A percentile compares a stretch with the other conserved stretches of the same genome.
These are phyloP conservation scores for Helicocarpus griseus DNA, from an alignment of 2,329 filamentous ascomycete genomes.

Conservation along the genomic window DNA sequence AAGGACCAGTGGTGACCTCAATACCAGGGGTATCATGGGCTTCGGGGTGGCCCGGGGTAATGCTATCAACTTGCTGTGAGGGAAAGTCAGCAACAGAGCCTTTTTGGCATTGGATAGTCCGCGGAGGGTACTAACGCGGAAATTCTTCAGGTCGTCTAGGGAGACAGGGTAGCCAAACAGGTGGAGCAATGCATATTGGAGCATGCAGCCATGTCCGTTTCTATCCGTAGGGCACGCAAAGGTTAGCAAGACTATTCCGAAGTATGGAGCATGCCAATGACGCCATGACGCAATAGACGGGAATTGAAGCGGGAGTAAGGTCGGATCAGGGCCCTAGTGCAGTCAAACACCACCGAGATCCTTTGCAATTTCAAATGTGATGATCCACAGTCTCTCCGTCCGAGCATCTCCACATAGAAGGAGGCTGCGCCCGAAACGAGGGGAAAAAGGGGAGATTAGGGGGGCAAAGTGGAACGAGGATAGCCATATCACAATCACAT, in stretches of 20 bases:
- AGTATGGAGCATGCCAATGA: not conserved
- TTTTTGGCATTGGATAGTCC: not conserved
- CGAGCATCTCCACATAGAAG: not conserved
- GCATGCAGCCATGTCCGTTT: slow-evolving; percentile 98
- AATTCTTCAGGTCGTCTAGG: slow-evolving; percentile 88
- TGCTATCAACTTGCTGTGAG: slow-evolving; percentile 60
- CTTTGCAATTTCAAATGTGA: not conserved
- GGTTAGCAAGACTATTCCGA: not conserved
- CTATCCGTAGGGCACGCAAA: slow-evolving; percentile 36
- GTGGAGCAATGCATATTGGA: slow-evolving; percentile 96
- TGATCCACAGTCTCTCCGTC: not conserved
- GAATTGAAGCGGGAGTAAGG: not conserved
- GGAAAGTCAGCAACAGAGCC: slow-evolving; percentile 8
- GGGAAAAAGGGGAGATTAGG: not conserved
- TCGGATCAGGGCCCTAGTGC: not conserved
- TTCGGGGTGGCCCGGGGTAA: slow-evolving; percentile 93
- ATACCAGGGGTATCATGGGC: slow-evolving; percentile 91
- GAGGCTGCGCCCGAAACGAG: not conserved
- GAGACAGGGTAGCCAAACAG: slow-evolving; percentile 81
- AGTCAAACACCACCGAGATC: not conserved
- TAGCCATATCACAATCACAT: slow-evolving; percentile 43
- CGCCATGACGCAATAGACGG: slow-evolving; percentile 1
- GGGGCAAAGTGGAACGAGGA: not conserved
- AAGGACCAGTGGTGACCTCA: slow-evolving; percentile 95
- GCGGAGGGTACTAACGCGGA: slow-evolving; percentile 62